phyloP scores from a whole-genome alignment of 805 yeast genomes.

The Yamadazyma ubonensis region DNA sequence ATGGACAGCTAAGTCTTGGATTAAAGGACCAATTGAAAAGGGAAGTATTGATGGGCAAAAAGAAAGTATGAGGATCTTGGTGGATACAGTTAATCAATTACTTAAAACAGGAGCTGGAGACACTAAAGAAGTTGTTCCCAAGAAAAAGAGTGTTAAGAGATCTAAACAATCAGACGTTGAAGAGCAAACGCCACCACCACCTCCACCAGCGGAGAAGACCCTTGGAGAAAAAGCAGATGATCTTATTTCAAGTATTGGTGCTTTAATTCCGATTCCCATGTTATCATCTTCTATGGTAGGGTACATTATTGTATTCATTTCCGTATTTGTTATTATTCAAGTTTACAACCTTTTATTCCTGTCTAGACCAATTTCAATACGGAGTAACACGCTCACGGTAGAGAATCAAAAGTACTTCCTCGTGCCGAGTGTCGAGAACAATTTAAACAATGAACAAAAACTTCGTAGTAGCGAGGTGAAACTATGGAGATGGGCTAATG shows the following conservation, averaged over 20 bases:
- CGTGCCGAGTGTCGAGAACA: slow-evolving; percentile 41
- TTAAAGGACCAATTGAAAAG: slow-evolving; percentile 71
- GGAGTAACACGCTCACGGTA: slow-evolving; percentile 19
- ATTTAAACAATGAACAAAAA: slow-evolving; percentile 24
- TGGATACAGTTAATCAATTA: slow-evolving; percentile 46
- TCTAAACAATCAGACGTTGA: slow-evolving; percentile 15
- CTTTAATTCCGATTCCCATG: slow-evolving; percentile 27
- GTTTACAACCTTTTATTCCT: slow-evolving; percentile 5
- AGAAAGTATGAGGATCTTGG: slow-evolving; percentile 51
- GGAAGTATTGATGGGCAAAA: slow-evolving; percentile 74
- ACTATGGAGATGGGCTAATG: slow-evolving; percentile 72
- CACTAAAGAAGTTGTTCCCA: slow-evolving; percentile 11
- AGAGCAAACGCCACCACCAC: slow-evolving; percentile 7
- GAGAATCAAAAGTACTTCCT: slow-evolving; percentile 38
- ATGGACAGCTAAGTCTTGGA: slow-evolving; percentile 80
- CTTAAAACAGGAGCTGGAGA: slow-evolving; percentile 19
- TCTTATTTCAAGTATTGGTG: slow-evolving; percentile 26
- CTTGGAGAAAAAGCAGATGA: slow-evolving; percentile 20
- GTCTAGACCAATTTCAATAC: neutral
- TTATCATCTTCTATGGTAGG: slow-evolving; percentile 24
- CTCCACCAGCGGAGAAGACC: slow-evolving; percentile 12
- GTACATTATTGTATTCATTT: slow-evolving; percentile 14
- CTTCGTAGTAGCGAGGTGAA: slow-evolving; percentile 52
- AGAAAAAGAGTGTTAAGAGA: slow-evolving; percentile 14
- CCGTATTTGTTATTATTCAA: slow-evolving; percentile 15